phyloP scores from a whole-genome alignment of 768 basidiomycete species.

The Hygrophorus pudorinus region DNA sequence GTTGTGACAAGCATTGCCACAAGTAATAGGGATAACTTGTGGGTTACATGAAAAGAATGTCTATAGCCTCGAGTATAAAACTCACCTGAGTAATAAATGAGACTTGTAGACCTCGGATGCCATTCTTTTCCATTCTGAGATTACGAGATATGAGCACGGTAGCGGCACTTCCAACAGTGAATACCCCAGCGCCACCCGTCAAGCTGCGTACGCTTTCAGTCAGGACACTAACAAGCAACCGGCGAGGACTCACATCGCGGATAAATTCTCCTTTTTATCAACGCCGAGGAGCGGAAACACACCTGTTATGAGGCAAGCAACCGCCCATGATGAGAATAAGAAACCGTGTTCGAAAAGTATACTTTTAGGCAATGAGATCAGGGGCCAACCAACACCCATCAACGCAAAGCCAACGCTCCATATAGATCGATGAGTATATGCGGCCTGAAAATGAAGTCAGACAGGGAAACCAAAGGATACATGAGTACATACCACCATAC shows the following conservation, averaged over 20 bases:
- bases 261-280: constrained; percentile 56
- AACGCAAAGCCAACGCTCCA: constrained; percentile 61
- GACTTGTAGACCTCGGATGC: not conserved
- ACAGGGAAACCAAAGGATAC: not conserved
- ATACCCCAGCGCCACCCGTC: constrained; percentile 37
- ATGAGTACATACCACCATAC: constrained; percentile 57
- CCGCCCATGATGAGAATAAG: constrained; percentile 32
- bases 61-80: not conserved
- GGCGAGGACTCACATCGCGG: constrained; percentile 41
- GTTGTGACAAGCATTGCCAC: constrained; percentile 43
- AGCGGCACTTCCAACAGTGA: constrained; percentile 23
- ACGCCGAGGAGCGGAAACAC: constrained; percentile 67
- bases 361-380: constrained; percentile 34
- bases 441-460: constrained; percentile 32
- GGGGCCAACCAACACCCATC: constrained; percentile 61
- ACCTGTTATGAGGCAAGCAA: constrained; percentile 41
- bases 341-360: constrained; percentile 16
- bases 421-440: constrained; percentile 59
- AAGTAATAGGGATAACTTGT: constrained; percentile 25
- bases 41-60: not conserved
- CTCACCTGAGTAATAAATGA: constrained; percentile 5
- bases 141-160: not conserved
- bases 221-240: not conserved
- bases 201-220: constrained; percentile 21
- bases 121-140: not conserved